These are phyloP conservation scores for Lachnellula cervina DNA, from an alignment of 2,329 filamentous ascomycete genomes.

Conservation along the genomic window DNA sequence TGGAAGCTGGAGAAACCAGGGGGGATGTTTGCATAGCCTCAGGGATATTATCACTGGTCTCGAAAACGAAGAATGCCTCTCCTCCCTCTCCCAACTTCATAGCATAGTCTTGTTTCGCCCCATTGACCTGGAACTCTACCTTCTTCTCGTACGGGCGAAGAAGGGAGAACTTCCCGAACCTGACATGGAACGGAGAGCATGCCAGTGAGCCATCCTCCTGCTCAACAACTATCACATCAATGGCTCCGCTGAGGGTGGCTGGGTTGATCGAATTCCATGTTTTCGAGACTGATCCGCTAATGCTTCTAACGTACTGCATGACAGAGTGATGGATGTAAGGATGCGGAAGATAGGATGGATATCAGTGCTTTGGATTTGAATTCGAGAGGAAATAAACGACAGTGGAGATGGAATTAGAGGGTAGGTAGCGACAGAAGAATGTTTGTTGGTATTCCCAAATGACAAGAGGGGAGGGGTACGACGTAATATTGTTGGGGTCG, in stretches of 20 bases:
- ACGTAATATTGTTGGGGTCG: no score
- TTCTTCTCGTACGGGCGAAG: conserved; percentile 96
- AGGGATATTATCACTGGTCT: conserved; percentile 89
- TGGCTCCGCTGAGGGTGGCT: conserved; percentile 91
- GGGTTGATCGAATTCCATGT: conserved; percentile 99
- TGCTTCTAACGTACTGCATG: conserved; percentile 97
- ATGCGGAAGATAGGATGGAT: neutral
- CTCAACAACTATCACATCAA: conserved; percentile 98
- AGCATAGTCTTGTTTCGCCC: conserved; percentile 82
- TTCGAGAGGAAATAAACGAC: neutral
- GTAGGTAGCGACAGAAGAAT: no score
- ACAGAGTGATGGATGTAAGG: neutral
- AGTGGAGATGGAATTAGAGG: neutral
- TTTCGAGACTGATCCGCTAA: conserved; percentile 93
- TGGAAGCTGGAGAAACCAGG: conserved; percentile 81
- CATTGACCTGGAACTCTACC: conserved; percentile 96
- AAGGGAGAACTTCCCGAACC: conserved; percentile 97
- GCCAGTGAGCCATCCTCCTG: conserved; percentile 84
- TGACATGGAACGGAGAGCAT: conserved; percentile 97
- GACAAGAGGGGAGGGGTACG: neutral
- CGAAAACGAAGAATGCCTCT: conserved; percentile 98
- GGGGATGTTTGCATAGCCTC: conserved; percentile 91
- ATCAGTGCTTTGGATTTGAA: no score
- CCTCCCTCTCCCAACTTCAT: conserved; percentile 99
- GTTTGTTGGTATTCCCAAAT: neutral